Conservation (phyloP, 495 filamentous ascomycete genomes). For the Neurospora sp. region DNA sequence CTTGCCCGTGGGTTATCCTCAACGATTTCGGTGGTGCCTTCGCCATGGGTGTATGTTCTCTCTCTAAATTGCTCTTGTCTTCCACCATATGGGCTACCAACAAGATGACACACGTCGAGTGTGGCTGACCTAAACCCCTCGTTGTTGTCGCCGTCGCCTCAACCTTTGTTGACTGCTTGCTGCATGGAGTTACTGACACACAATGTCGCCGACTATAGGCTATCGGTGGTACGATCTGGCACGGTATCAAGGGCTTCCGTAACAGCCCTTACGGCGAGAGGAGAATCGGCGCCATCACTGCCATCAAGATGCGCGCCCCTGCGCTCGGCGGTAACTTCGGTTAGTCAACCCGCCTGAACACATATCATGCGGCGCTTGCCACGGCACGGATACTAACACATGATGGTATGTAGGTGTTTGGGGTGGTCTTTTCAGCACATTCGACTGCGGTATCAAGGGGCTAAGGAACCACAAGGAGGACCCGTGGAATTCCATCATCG, state of each 20-base stretch:
- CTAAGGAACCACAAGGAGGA: constrained; percentile 85
- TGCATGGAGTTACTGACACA: not conserved
- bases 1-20: constrained; percentile 91
- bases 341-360: constrained; percentile 8
- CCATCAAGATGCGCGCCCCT: constrained; percentile 92
- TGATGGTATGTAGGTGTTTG: constrained; percentile 42
- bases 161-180: not conserved
- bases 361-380: not conserved
- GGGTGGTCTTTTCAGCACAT: constrained; percentile 90
- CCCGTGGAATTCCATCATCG: constrained; percentile 91
- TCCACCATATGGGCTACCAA: not conserved
- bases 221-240: constrained; percentile 93
- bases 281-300: constrained; percentile 89
- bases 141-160: not conserved
- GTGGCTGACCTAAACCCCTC: not conserved
- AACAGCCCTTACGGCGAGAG: constrained; percentile 87
- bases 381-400: not conserved
- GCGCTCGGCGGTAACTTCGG: constrained; percentile 97
- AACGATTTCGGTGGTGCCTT: constrained; percentile 97
- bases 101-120: not conserved
- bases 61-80: not conserved
- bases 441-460: constrained; percentile 96
- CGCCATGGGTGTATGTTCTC: constrained; percentile 76
- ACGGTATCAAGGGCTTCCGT: constrained; percentile 92
- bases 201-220: constrained; percentile 34